Evolutionary conservation across 345 rosid species (phyloP), one percentile per base, ranked within the genome.

Genomic region (Euphorbia peplus): DNA sequence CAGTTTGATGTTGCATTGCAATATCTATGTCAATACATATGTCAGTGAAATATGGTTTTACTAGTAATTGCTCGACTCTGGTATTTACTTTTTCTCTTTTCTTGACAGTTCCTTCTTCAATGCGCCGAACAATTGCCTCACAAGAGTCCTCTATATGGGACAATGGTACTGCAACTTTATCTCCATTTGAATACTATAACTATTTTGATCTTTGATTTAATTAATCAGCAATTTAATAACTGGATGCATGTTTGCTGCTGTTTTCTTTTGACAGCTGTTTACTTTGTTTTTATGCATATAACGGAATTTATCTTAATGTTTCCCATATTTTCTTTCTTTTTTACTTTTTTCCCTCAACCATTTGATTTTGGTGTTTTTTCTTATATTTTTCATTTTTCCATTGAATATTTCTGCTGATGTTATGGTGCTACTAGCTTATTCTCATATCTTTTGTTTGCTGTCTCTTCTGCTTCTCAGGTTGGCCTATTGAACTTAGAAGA

Each of bases 111-210:
- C 74, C 80, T 95, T 76, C 79, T 92, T 59, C 88, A 87, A 55
- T 95, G 98, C 64, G 90, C 91, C 8, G 89, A 87, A 63, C 93
- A 91, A 65, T 84, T 92, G 84, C 98, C 99, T 75, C 98, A 91
- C 84, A 91, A 92, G 85, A 82, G 85, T 86, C 93, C 99, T 55
- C 70, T 95, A 32, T 91, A 90, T 65, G 93, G 88, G 32, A 83
- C 99, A 68, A 60, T 90, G 99, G 98, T 90, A 87, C 35, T 90
- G 66, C 64, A 76, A 68, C 73, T 67, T n/a, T 63, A 32, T 66
- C 51, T 39, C 32, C 58, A 67, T 66, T 25, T 60, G 16, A 57
- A 57, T 14, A 14, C 16, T 35, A 6, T 26, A 57, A n/a, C n/a
- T 57, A 14, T 57, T 32, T 57, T 28, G 37, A 28, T 57, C 32